These are phyloP conservation scores for Neurospora hispaniola DNA, from an alignment of 495 filamentous ascomycete species.

Conservation along the genomic window DNA sequence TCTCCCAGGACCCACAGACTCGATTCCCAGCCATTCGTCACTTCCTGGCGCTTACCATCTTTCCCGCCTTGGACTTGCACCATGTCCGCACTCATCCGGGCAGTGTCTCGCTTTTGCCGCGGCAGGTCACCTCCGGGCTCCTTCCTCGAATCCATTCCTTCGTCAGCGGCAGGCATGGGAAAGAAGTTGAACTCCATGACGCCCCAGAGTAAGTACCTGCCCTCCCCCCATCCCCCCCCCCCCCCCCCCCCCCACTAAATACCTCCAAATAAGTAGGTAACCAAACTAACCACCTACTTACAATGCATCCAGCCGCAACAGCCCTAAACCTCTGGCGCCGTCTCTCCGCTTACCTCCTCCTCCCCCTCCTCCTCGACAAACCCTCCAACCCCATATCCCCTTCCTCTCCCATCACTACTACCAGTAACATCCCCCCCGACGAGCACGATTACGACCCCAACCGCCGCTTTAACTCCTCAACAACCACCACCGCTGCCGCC, in stretches of 20 bases:
- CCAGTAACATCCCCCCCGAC: neutral
- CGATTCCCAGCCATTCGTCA: neutral
- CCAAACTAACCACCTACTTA: neutral
- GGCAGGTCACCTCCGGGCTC: slow-evolving; percentile 18
- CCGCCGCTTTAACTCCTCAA: neutral
- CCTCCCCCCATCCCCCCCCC: no score
- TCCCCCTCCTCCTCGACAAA: slow-evolving; percentile 2
- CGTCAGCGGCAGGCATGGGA: neutral
- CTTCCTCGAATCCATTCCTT: slow-evolving; percentile 17
- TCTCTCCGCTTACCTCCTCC: slow-evolving; percentile 27
- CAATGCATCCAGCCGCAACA: slow-evolving; percentile 9
- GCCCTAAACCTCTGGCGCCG: slow-evolving; percentile 26
- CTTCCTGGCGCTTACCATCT: neutral
- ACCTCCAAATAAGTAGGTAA: no score
- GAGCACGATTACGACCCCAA: neutral
- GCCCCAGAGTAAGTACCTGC: neutral
- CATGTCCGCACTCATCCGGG: neutral
- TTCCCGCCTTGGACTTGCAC: neutral
- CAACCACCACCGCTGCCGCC: slow-evolving; percentile 12
- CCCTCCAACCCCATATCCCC: neutral
- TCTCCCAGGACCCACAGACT: neutral
- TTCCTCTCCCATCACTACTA: no score
- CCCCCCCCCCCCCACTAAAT: no score
- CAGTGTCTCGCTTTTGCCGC: slow-evolving; percentile 22
- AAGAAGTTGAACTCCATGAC: neutral